Evolutionary conservation across 805 yeast genomes (phyloP).

Genomic region (Ogataea nitratoaversa): DNA sequence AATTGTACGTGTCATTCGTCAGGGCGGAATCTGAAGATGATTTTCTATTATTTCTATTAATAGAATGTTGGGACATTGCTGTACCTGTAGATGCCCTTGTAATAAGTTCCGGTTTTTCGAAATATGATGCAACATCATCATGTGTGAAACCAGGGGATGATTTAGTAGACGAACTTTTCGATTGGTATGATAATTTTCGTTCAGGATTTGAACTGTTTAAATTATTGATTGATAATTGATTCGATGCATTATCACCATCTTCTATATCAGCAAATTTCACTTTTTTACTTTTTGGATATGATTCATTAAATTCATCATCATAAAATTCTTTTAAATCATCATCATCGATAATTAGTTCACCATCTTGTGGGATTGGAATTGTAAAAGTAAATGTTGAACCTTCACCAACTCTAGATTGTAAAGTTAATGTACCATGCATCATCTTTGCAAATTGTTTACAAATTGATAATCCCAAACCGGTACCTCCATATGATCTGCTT

Average conservation of each 20-base stretch:
- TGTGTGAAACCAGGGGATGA: background rate
- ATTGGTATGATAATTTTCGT: background rate
- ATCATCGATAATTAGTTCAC: conserved; percentile 40
- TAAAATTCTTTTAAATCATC: conserved; percentile 37
- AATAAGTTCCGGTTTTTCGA: conserved; percentile 41
- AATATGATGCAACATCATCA: conserved; percentile 18
- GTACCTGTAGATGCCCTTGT: conserved; percentile 51
- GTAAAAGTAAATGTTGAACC: conserved; percentile 84
- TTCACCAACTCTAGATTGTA: conserved; percentile 69
- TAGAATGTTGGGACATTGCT: conserved; percentile 33
- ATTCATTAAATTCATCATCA: conserved; percentile 65
- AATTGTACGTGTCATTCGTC: background rate
- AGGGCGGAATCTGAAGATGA: conserved; percentile 19
- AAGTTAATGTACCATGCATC: conserved; percentile 78
- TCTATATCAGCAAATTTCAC: conserved; percentile 36
- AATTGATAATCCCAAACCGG: conserved; percentile 86
- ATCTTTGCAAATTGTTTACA: conserved; percentile 85
- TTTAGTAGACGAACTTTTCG: background rate
- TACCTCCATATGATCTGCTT: conserved; percentile 90
- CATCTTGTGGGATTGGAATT: conserved; percentile 68
- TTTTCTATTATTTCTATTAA: conserved; percentile 12
- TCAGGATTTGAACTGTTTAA: background rate
- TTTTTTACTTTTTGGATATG: conserved; percentile 47
- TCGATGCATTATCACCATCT: background rate
- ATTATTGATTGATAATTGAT: background rate